These are phyloP conservation scores for Corylus americana DNA, from an alignment of 306 rosid species.

Conservation along the genomic window DNA sequence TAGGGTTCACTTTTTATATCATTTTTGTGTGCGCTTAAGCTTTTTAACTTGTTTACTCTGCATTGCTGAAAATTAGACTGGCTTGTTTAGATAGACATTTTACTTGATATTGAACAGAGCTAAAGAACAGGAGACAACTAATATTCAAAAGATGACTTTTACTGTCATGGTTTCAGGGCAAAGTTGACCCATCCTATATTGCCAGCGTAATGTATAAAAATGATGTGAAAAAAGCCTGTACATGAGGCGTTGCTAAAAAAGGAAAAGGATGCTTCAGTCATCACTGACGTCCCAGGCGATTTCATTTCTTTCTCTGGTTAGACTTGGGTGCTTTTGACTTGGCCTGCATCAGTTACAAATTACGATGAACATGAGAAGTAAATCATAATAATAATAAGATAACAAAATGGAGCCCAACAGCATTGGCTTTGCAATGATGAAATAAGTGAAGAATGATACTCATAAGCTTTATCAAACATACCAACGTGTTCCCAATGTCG, in stretches of 20 bases:
- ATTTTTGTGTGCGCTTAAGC: background rate
- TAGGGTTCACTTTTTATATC: background rate
- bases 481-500: slow-evolving; percentile 80
- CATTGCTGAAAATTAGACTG: background rate
- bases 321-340: slow-evolving; percentile 63
- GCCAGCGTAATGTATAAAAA: background rate
- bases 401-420: background rate
- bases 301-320: slow-evolving; percentile 68
- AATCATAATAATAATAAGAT: no score
- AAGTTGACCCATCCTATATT: background rate
- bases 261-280: background rate
- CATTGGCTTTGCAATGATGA: background rate
- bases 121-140: background rate
- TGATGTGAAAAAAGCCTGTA: background rate
- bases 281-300: background rate
- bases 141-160: background rate
- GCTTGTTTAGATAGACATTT: background rate
- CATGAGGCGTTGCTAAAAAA: background rate
- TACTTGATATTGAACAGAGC: background rate
- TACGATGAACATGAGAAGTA: background rate
- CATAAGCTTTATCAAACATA: slow-evolving; percentile 25
- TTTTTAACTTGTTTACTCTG: background rate
- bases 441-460: background rate
- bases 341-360: slow-evolving; percentile 36
- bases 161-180: background rate